Base-by-base conservation (phyloP, 2,329 filamentous ascomycete genomes). In the Dryadomyces quercivorus region DNA sequence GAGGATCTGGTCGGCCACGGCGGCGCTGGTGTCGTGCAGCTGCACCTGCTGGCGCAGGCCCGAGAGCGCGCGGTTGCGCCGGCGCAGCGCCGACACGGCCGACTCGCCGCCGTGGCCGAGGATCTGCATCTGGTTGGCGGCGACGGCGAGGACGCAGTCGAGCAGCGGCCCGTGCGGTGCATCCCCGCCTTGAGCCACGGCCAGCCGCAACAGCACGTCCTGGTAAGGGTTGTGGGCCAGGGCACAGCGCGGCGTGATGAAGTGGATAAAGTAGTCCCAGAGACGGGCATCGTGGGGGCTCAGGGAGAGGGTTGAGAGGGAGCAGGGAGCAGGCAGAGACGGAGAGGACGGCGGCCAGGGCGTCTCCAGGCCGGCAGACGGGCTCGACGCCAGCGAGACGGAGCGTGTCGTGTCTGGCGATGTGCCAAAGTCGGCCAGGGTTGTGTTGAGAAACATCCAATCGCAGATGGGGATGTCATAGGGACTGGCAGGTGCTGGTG, bases 101-200 rank as follows among this genome's bases (percentile, higher is more conserved):
- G 50, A 50, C 18, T 56, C 50, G 18, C 50, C 50, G 18, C 50
- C 46, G 21, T 56, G 54, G 4, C 54, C 54, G 15, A 56, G 4
- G 18, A 44, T 45, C 3, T 52, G 40, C 40, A 52, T 52, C 50
- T 66, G 63, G 13, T 61, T 64, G 6, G 64, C 62, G 6, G 64
- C 61, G 1, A 61, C 62, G 9, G 63, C 61, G 52, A 66, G 57
- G 44, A 65, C 58, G 47, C 61, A 63, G 46, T 64, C 61, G 51
- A 65, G 62, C 2, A 66, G 55, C 8, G 42, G 22, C 1, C 26
- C 26, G 1, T 16, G 22, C 2, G 40, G 3, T 1, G 36, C 36
- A 3, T 40, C 36, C 4, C 10, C 36, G 36, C 36, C 36, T 8
- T 13, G 7, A 5, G n/a, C 10, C 2, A 43, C 50, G 5, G 50